Evolutionary conservation across 257 asterid species (phyloP), one percentile per base, ranked within the genome.

Genomic region (Rauvolfia tetraphylla): DNA sequence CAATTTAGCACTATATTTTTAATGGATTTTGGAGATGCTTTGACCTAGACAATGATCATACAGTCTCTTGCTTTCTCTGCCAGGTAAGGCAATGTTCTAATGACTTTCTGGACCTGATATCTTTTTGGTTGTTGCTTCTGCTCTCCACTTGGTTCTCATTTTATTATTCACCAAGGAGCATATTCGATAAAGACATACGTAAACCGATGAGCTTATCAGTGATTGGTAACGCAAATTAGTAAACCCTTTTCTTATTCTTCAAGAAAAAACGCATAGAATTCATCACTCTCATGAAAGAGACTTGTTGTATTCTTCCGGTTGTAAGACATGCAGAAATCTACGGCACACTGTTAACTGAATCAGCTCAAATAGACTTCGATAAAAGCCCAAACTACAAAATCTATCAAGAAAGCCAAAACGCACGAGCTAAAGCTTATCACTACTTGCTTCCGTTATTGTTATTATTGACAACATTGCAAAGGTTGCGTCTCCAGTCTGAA

Each of bases 271-370:
- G 58, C 87, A 73, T 81, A n/a, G 85, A 62, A 75, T 17, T 76
- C 59, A 81, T 84, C 85, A 81, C 49, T 62, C 66, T 17, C 34
- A 7, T 34, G 87, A 81, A 79, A 79, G 66, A 51, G 83, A 81
- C 83, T 56, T 7, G 33, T 27, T 72, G 79, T 75, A 68, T 41
- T 25, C 62, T 84, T 71, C 67, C 27, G 48, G 23, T 67, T 68
- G 83, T 53, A 68, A 29, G 41, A 72, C 73, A 65, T 8, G 14
- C 23, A n/a, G 44, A 71, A 42, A 68, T 70, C 72, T 12, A 42
- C 41, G 62, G 48, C 5, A 39, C 48, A 34, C 25, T 13, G 31
- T 66, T 66, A 20, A 38, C n/a, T 0, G 7, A 68, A 39, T 68
- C 34, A 68, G 31, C 31, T 23, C 49, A 23, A 68, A 20, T 41